Base-by-base conservation (phyloP, 2,329 filamentous ascomycete species). In the Pseudocercospora cruenta region DNA sequence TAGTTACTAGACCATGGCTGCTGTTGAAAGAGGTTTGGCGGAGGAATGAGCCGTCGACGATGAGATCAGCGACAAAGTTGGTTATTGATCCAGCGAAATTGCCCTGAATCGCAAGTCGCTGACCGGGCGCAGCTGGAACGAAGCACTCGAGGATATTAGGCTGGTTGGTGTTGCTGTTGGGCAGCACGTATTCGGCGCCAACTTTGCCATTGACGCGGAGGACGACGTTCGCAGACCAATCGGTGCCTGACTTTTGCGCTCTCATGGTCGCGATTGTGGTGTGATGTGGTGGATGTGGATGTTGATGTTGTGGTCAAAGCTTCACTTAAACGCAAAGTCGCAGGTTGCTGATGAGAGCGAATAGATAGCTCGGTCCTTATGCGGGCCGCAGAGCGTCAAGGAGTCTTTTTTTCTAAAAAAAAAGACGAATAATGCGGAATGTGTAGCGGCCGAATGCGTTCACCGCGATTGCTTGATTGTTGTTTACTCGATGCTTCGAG, bases 31-130 rank as follows among this genome's bases (percentile, higher is more conserved):
- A 49, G 16, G 66, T 61, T 39, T 71, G 58, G 2, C 45, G 49
- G 43, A 73, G 75, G 73, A 64, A 77, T 58, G 58, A 80, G 53
- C 79, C 80, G 54, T 82, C 81, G 0, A 80, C 70, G 0, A 78
- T 24, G 12, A 79, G 70, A 62, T 82, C 80, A 33, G 78, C 72
- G 7, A 72, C 70, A 1, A 76, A 70, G 3, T 64, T 39, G 5
- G 76, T 60, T 7, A 76, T 75, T 63, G 71, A 76, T 54, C 80
- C 80, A 0, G 58, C 54, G 63, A 80, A 78, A 0, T 62, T 68
- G 10, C 74, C 73, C 0, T 65, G 61, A n/a, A 82, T 62, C 9
- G 69, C 75, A 45, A 81, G 63, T 21, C 72, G 68, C 5, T 80
- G 67, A 22, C 72, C 76, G 6, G 72, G 67, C 1, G 73, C 67